Evolutionary conservation across 139 green algal genomes (phyloP).

Genomic region (Volvox africanus): DNA sequence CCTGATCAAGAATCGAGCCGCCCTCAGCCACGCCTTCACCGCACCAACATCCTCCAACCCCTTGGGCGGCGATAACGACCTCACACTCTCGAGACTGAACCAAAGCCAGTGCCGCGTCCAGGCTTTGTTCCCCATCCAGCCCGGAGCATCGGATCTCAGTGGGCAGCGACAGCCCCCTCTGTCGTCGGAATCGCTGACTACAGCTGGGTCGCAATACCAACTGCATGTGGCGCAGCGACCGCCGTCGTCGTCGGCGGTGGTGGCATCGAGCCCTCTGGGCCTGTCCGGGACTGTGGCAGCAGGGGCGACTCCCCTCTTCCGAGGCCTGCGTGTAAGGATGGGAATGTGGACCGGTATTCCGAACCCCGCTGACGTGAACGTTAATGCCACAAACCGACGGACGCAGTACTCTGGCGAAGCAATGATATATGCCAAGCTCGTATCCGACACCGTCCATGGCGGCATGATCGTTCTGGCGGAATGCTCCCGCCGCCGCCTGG

Average conservation of each 20-base stretch:
- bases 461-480: slow-evolving; percentile 45
- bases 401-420: slow-evolving; percentile 11
- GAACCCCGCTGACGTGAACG: background rate
- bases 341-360: slow-evolving; percentile 19
- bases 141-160: too few relatives aligned
- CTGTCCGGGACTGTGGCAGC: background rate
- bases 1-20: background rate
- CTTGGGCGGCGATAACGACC: background rate
- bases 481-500: slow-evolving; percentile 18
- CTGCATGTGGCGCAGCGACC: background rate
- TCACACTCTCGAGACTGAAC: too few relatives aligned
- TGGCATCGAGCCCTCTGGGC: background rate
- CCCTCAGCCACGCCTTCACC: background rate
- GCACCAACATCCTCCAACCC: background rate
- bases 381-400: background rate
- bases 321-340: slow-evolving; percentile 33
- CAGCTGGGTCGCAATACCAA: background rate
- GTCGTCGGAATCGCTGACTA: too few relatives aligned
- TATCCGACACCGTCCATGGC: slow-evolving; percentile 48
- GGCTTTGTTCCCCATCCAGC: too few relatives aligned
- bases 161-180: too few relatives aligned
- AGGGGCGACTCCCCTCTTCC: background rate
- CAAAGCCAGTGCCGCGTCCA: too few relatives aligned
- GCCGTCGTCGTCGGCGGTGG: background rate
- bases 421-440: background rate